Evolutionary conservation across 768 basidiomycete species (phyloP), one percentile per base, ranked within the genome.

Genomic region (Rickenella mellea): DNA sequence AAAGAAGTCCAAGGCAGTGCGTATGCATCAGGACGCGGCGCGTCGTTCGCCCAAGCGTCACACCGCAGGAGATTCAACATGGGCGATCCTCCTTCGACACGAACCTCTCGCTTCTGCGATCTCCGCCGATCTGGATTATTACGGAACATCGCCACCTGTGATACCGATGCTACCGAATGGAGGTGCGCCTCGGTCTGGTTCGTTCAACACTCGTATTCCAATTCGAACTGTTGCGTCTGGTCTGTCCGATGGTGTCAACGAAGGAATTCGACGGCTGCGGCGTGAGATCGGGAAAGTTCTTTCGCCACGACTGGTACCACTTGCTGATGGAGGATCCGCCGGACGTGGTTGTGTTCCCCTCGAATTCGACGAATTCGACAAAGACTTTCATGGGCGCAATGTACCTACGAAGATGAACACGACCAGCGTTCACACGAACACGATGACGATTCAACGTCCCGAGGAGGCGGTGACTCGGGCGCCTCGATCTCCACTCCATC

Each of bases 91-190:
- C 83, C 0, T 83, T 90, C 46, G 85, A 90, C n/a, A n/a, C 54
- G 85, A 83, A 50, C 84, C 86, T 0, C 67, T 91, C 20, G 78
- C 82, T 1, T 78, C 72, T 0, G 88, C 90, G 0, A 73, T 93
- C 44, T 59, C 75, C 1, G 76, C 73, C 1, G 73, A 72, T 8
- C 66, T 90, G 25, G 76, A 75, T 27, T 66, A 74, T 41, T 57
- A 68, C 19, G 64, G 56, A 14, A 47, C 63, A 15, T 59, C 43
- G 2, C 57, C 61, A 25, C 64, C 67, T 0, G 69, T 76, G 25
- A 69, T 91, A 1, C 90, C 90, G 0, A 86, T 87, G 76, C 69
- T 83, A 27, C 89, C 88, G 0, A 92, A 92, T 49, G 87, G 86
- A 14, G 55, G 56, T 1, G 59, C 66, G 11, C 50, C 63, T 6